phyloP scores from a whole-genome alignment of 345 rosid genomes.

The Kernera saxatilis region DNA sequence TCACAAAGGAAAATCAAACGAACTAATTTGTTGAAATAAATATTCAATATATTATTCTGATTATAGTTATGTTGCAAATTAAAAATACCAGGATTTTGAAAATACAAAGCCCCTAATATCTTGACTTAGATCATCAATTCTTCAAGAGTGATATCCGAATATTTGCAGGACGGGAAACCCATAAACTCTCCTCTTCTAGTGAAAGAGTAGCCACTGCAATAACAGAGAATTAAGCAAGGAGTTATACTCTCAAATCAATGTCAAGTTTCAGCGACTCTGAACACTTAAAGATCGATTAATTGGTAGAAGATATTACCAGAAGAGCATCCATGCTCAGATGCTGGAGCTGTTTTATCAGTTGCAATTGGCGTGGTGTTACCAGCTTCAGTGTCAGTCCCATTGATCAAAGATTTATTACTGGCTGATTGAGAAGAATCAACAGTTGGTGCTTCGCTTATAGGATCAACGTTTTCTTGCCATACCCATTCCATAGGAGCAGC shows the following conservation, averaged over 20 bases:
- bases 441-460: conserved; percentile 17
- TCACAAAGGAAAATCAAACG: too few species aligned
- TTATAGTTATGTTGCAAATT: too few species aligned
- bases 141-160: too few species aligned
- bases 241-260: neutral
- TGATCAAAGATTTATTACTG: conserved; percentile 27
- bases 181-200: conserved; percentile 76
- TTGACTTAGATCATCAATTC: too few species aligned
- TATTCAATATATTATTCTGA: too few species aligned
- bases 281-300: neutral
- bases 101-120: too few species aligned
- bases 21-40: too few species aligned
- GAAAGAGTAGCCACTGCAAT: conserved; percentile 48
- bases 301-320: neutral
- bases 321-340: neutral
- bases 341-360: neutral
- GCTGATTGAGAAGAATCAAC: conserved; percentile 16
- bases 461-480: conserved; percentile 17
- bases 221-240: neutral
- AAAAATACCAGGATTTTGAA: too few species aligned
- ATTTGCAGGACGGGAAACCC: too few species aligned
- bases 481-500: conserved; percentile 21
- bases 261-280: neutral
- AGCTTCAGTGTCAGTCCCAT: neutral
- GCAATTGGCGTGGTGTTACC: neutral